A percentile compares a stretch with the other conserved stretches of the same genome.
These are phyloP conservation scores for Dactylellina leptospora DNA, from an alignment of 2,329 filamentous ascomycete genomes.

Conservation along the genomic window DNA sequence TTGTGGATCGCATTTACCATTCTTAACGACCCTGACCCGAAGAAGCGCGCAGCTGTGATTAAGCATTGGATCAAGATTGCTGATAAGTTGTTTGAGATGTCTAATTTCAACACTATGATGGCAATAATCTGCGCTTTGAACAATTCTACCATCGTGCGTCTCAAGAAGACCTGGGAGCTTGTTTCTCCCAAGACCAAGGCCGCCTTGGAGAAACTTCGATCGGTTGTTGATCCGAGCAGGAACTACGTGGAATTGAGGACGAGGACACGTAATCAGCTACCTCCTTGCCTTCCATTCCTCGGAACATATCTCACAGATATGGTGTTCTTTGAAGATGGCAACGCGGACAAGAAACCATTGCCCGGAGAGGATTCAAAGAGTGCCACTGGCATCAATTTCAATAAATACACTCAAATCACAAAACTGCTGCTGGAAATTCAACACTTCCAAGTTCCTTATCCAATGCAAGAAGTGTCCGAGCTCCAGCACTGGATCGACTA, in stretches of 20 bases:
- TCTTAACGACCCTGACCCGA: slow-evolving; percentile 84
- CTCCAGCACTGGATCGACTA: slow-evolving; percentile 91
- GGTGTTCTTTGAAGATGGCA: slow-evolving; percentile 94
- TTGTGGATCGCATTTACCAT: slow-evolving; percentile 94
- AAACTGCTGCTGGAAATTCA: slow-evolving; percentile 96
- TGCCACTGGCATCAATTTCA: slow-evolving; percentile 91
- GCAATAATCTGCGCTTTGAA: slow-evolving; percentile 95
- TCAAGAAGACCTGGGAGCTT: slow-evolving; percentile 90
- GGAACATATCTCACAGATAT: slow-evolving; percentile 96
- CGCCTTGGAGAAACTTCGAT: slow-evolving; percentile 78
- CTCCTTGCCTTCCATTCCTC: slow-evolving; percentile 92
- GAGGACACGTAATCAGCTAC: slow-evolving; percentile 82
- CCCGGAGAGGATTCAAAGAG: slow-evolving; percentile 68
- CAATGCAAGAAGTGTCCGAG: slow-evolving; percentile 81
- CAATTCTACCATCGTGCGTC: slow-evolving; percentile 85
- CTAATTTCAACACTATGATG: slow-evolving; percentile 97
- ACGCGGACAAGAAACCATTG: slow-evolving; percentile 72
- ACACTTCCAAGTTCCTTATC: slow-evolving; percentile 93
- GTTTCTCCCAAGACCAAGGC: slow-evolving; percentile 85
- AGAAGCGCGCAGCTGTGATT: slow-evolving; percentile 87
- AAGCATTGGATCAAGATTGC: slow-evolving; percentile 99
- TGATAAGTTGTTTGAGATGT: slow-evolving; percentile 81
- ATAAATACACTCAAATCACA: slow-evolving; percentile 93
- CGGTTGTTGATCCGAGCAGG: slow-evolving; percentile 85
- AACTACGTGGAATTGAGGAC: slow-evolving; percentile 89